Evolutionary conservation across 208 protist genomes (phyloP).

Genomic region (Leishmania arabica): DNA sequence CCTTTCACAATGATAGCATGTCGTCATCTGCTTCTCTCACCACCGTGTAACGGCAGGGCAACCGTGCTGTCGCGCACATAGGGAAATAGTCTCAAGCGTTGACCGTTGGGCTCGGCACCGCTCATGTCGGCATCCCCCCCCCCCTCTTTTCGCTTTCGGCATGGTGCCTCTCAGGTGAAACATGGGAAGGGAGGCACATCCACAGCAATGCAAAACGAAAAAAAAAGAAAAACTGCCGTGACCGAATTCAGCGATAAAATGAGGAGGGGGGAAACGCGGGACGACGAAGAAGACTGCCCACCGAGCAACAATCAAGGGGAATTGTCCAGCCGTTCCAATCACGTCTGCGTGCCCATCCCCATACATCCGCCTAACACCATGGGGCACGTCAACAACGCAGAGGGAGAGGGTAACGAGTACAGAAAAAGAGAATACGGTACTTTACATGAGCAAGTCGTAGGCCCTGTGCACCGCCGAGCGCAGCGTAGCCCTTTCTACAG

Average conservation of each 20-base stretch:
- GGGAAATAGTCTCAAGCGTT: not conserved
- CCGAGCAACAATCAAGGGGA: too few species aligned
- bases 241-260: not conserved
- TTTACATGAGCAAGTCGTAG: slow-evolving; percentile 4
- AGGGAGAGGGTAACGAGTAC: not conserved
- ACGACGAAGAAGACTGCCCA: too few species aligned
- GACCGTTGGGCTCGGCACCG: not conserved
- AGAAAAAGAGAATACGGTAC: not conserved
- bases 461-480: not conserved
- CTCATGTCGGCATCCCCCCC: not conserved
- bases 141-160: not conserved
- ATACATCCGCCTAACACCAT: too few species aligned
- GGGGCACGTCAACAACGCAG: not conserved
- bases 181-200: not conserved
- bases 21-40: not conserved
- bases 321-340: not conserved
- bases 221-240: not conserved
- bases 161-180: not conserved
- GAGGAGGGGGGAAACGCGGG: not conserved
- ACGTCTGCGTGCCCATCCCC: not conserved
- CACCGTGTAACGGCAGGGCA: not conserved
- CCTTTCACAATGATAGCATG: not conserved
- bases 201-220: not conserved
- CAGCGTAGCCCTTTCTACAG: not conserved
- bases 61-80: not conserved